Evolutionary conservation across 2,329 filamentous ascomycete species (phyloP).

Genomic region (Botrytis elliptica): DNA sequence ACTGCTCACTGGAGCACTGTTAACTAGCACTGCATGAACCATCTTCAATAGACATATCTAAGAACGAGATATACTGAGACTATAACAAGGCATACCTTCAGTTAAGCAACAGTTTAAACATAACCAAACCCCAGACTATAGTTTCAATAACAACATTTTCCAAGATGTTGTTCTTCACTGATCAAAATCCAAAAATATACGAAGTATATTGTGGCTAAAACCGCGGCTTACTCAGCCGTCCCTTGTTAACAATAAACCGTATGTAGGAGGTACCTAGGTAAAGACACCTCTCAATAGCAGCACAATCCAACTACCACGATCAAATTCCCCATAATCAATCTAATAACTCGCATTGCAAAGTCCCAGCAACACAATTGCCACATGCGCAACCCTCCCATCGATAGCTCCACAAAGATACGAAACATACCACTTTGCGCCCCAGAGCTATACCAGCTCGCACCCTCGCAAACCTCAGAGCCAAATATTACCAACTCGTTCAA

Average conservation of each 20-base stretch:
- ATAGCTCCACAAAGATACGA: neutral
- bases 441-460: constrained; percentile 11
- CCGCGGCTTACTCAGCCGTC: neutral
- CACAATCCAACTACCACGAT: neutral
- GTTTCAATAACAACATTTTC: neutral
- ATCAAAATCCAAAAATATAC: neutral
- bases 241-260: neutral
- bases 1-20: neutral
- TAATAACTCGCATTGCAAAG: neutral
- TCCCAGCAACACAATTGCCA: neutral
- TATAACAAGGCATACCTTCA: neutral
- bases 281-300: constrained; percentile 7
- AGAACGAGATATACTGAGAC: neutral
- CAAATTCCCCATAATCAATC: neutral
- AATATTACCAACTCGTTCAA: neutral
- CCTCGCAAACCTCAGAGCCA: neutral
- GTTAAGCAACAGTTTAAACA: neutral
- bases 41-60: neutral
- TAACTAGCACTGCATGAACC: neutral
- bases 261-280: neutral
- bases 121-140: neutral
- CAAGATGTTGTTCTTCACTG: too few relatives aligned
- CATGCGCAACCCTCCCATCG: neutral
- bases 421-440: constrained; percentile 1
- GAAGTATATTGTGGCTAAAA: neutral